Conservation (phyloP, 805 yeast genomes). For the Kodamaea jinghongensis region DNA sequence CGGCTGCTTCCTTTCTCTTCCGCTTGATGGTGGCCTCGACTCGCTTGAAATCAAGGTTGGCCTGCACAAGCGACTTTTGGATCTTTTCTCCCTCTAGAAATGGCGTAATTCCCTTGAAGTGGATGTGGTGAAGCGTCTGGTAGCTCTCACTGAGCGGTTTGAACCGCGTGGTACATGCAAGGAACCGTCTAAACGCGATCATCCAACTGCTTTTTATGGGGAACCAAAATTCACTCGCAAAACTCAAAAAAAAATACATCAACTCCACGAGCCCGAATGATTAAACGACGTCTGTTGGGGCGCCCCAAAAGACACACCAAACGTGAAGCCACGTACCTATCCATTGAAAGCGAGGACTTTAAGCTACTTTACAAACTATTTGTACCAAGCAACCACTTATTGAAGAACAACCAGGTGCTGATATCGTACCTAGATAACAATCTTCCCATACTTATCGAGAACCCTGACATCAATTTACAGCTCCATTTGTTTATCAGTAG, state of each 20-base stretch:
- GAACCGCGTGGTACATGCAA: constrained; percentile 2
- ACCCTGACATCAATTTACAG: constrained; percentile 28
- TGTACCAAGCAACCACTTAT: constrained; percentile 32
- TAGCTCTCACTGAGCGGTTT: constrained; percentile 3
- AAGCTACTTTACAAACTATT: constrained; percentile 31
- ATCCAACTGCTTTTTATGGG: neutral
- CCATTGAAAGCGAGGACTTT: constrained; percentile 28
- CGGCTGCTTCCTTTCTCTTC: constrained; percentile 36
- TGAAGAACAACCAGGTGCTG: constrained; percentile 28
- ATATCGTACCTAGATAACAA: constrained; percentile 24
- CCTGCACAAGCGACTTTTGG: constrained; percentile 55
- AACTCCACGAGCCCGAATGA: no score
- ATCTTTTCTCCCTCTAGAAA: constrained; percentile 50
- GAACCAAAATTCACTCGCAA: neutral
- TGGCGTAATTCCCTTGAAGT: constrained; percentile 40
- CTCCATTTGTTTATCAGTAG: constrained; percentile 37
- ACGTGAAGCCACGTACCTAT: neutral
- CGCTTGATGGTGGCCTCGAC: constrained; percentile 47
- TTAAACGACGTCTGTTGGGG: no score
- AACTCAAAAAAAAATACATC: neutral
- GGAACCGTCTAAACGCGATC: neutral
- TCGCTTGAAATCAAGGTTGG: constrained; percentile 55
- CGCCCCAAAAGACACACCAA: no score
- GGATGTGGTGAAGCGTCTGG: constrained; percentile 36
- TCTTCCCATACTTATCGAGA: constrained; percentile 27